A percentile compares a stretch with the other conserved stretches of the same genome.
Evolutionary conservation across 164 flowering plant species (phyloP).

Genomic region (Vitis labrusca): DNA sequence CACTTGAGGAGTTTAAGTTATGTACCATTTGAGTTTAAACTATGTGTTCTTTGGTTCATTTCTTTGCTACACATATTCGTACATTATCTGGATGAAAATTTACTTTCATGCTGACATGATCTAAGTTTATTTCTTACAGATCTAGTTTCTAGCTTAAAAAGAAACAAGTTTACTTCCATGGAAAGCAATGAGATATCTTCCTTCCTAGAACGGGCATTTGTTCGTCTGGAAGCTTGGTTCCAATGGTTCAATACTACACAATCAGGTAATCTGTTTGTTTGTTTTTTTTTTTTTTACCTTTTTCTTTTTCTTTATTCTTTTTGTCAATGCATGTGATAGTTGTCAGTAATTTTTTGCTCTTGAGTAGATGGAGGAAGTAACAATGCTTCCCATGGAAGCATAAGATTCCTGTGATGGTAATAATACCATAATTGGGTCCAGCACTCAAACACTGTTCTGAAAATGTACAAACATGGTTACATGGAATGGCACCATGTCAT

Average conservation of each 20-base stretch:
- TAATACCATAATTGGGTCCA: too few species aligned
- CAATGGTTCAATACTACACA: constrained; percentile 97
- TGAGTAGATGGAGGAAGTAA: too few species aligned
- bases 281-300: background rate
- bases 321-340: background rate
- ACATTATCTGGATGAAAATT: background rate
- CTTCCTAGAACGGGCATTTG: constrained; percentile 77
- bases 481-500: too few species aligned
- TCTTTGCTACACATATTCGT: background rate
- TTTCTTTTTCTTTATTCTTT: background rate
- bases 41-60: background rate
- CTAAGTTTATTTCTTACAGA: constrained; percentile 44
- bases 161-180: constrained; percentile 46
- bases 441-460: too few species aligned
- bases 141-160: constrained; percentile 51
- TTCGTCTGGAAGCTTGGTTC: constrained; percentile 95
- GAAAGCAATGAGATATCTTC: constrained; percentile 59
- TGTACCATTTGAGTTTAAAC: background rate
- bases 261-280: constrained; percentile 44
- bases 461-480: too few species aligned
- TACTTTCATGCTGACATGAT: background rate
- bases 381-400: too few species aligned
- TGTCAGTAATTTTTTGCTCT: too few species aligned
- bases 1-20: background rate
- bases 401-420: too few species aligned